Conservation (phyloP, 345 rosid species). For the Heritiera littoralis region DNA sequence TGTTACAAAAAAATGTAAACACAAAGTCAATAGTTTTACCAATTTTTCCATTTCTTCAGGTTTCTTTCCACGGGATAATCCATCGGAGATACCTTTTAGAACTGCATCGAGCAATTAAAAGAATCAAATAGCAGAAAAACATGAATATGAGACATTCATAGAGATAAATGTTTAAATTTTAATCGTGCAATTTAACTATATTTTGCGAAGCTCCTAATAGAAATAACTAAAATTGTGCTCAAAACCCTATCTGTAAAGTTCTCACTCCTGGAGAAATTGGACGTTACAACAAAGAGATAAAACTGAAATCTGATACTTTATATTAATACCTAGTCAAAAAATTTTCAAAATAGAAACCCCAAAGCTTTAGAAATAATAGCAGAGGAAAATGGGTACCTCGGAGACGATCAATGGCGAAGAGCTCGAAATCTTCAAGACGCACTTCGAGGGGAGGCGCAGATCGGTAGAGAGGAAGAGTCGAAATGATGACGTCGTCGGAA, state of each 20-base stretch:
- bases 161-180: neutral
- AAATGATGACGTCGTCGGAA: neutral
- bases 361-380: neutral
- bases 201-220: neutral
- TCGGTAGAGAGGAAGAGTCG: slow-evolving; percentile 67
- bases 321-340: neutral
- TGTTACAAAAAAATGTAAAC: neutral
- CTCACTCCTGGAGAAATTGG: slow-evolving; percentile 3
- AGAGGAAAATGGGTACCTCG: slow-evolving; percentile 49
- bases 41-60: slow-evolving; percentile 69
- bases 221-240: neutral
- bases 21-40: slow-evolving; percentile 36
- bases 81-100: slow-evolving; percentile 76
- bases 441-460: slow-evolving; percentile 83
- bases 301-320: neutral
- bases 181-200: neutral
- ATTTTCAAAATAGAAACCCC: neutral
- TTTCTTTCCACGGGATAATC: slow-evolving; percentile 74
- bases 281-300: neutral
- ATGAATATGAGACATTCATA: neutral
- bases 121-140: neutral
- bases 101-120: slow-evolving; percentile 43
- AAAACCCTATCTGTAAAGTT: slow-evolving; percentile 12
- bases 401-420: slow-evolving; percentile 84
- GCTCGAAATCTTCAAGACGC: slow-evolving; percentile 89